Evolutionary conservation across 805 yeast genomes (phyloP), one percentile per base, ranked within the genome.

Genomic region (Maudiozyma barnettii): DNA sequence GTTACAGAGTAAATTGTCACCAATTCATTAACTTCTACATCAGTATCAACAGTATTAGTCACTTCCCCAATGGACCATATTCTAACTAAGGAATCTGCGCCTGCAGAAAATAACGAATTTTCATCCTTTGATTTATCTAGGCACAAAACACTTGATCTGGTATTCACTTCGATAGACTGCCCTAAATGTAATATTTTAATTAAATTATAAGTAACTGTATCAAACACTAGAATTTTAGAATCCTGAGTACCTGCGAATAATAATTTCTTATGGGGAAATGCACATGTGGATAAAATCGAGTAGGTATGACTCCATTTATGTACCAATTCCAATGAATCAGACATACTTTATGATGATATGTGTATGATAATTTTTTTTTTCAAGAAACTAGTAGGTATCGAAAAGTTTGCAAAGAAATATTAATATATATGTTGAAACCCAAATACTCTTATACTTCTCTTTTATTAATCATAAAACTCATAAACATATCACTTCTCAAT

Each of bases 241-340:
- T 85, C 86, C 54, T 90, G 95, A 1, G 96, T 88, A 9, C 99
- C 99, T 47, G 95, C 93, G 60, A 86, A 84, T 4, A 91, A 53
- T 7, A 83, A 63, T 31, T 74, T 73, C 49, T 73, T 70, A 23
- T 65, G 63, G 0, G 86, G 84, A 20, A 84, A 79, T 8, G 84
- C 74, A 7, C 77, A 75, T 3, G 80, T 77, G 43, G 95, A 82
- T 7, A 93, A 73, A 16, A 90, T 81, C 1, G 95, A 82, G 54
- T 78, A 80, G 1, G 74, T 67, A 51, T 79, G 81, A 23, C 77
- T 74, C 98, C 98, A 91, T 57, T 76, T 72, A 62, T 91, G 96
- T 2, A 82, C 63, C 31, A 77, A 58, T 8, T 54, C 62, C 6
- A 62, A 50, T 22, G 19, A 36, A 2, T 29, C 36, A 1, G 47